Conservation (phyloP, 352 stramenopile species). For the Discostella stelligera region DNA sequence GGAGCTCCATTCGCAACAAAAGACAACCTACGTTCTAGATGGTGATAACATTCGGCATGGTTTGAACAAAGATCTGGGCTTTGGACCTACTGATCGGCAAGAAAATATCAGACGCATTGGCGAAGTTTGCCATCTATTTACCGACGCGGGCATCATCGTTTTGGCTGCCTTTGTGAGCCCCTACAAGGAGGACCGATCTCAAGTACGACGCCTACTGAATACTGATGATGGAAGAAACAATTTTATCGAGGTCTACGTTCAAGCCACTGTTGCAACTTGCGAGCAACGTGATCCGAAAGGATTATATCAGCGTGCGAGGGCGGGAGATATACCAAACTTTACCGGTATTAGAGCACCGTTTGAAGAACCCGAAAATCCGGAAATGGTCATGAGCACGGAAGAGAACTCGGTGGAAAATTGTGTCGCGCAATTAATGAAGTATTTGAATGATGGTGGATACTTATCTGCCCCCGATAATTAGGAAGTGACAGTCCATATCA, state of each 20-base stretch:
- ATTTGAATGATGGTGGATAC: slow-evolving; percentile 34
- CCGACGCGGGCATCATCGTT: slow-evolving; percentile 91
- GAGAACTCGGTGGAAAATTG: slow-evolving; percentile 84
- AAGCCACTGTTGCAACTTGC: slow-evolving; percentile 90
- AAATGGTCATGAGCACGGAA: slow-evolving; percentile 87
- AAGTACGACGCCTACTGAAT: slow-evolving; percentile 86
- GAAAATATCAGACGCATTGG: slow-evolving; percentile 94
- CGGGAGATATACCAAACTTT: slow-evolving; percentile 95
- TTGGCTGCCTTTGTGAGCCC: slow-evolving; percentile 94
- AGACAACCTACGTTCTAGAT: slow-evolving; percentile 92
- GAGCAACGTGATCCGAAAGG: slow-evolving; percentile 94
- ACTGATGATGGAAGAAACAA: slow-evolving; percentile 33
- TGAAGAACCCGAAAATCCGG: slow-evolving; percentile 86
- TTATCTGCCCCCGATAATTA: slow-evolving; percentile 7
- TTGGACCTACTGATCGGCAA: slow-evolving; percentile 89
- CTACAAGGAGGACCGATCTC: slow-evolving; percentile 89
- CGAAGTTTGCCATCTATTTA: slow-evolving; percentile 92
- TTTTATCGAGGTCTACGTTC: slow-evolving; percentile 96
- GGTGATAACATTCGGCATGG: slow-evolving; percentile 97
- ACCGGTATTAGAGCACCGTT: slow-evolving; percentile 95
- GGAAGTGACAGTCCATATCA: neutral
- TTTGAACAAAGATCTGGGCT: slow-evolving; percentile 91
- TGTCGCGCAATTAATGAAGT: slow-evolving; percentile 29
- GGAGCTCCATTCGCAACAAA: slow-evolving; percentile 72
- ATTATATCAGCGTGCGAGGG: slow-evolving; percentile 72